Evolutionary conservation across 495 filamentous ascomycete genomes (phyloP).

Genomic region (Daldinia childiae): DNA sequence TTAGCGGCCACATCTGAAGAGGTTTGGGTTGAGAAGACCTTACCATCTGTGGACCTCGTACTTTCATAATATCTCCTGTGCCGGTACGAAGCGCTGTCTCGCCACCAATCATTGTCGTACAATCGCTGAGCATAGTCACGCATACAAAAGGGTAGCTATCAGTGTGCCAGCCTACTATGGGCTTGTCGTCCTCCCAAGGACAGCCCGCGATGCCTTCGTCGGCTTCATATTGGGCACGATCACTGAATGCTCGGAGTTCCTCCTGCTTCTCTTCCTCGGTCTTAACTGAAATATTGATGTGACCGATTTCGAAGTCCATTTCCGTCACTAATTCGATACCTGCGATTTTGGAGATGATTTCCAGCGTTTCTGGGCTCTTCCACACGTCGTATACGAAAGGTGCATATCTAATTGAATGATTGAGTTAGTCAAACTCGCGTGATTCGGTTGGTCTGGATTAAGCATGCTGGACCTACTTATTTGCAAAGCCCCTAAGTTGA

Average conservation of each 20-base stretch:
- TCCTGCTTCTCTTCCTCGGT: slow-evolving; percentile 57
- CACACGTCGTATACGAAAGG: slow-evolving; percentile 76
- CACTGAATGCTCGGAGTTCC: slow-evolving; percentile 39
- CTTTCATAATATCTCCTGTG: slow-evolving; percentile 70
- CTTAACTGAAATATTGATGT: slow-evolving; percentile 75
- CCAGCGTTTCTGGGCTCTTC: slow-evolving; percentile 70
- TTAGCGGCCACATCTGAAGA: slow-evolving; percentile 7
- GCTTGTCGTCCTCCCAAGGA: slow-evolving; percentile 67
- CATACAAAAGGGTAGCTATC: slow-evolving; percentile 83
- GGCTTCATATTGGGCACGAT: slow-evolving; percentile 55
- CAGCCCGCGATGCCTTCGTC: slow-evolving; percentile 42
- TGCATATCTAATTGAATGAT: slow-evolving; percentile 42
- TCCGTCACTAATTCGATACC: slow-evolving; percentile 76
- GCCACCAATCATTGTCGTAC: slow-evolving; percentile 73
- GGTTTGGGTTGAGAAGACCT: slow-evolving; percentile 26
- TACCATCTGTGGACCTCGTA: slow-evolving; percentile 73
- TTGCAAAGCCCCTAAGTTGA: slow-evolving; percentile 73
- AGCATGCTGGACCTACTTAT: slow-evolving; percentile 61
- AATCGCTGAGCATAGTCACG: slow-evolving; percentile 79
- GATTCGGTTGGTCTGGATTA: not conserved
- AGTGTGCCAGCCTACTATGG: slow-evolving; percentile 75
- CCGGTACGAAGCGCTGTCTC: slow-evolving; percentile 74
- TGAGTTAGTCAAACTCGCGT: slow-evolving; percentile 2
- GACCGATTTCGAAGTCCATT: slow-evolving; percentile 78
- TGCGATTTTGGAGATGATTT: slow-evolving; percentile 74